Evolutionary conservation across 1,284 basidiomycete genomes (phyloP), one percentile per base, ranked within the genome.

Genomic region (Quambalaria eucalypti): DNA sequence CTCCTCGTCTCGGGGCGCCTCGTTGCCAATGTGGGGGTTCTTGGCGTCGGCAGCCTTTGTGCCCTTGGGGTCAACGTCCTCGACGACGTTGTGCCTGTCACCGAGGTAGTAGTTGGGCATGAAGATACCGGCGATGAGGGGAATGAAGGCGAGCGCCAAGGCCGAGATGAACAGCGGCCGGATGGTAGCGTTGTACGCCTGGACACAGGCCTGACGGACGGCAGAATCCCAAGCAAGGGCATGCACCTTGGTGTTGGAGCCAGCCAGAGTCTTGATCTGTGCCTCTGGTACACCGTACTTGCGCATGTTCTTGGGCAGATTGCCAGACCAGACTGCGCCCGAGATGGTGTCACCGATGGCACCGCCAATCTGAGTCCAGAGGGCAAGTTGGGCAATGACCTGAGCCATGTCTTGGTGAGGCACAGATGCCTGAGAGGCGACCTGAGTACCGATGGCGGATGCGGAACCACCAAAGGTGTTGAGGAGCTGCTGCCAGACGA

Each of bases 61-160:
- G n/a, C n/a, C n/a, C n/a, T n/a, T n/a, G n/a, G n/a, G n/a, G n/a
- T n/a, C n/a, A n/a, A n/a, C n/a, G n/a, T n/a, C n/a, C n/a, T n/a
- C n/a, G n/a, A n/a, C n/a, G n/a, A n/a, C n/a, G 71, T 81, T 69
- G 59, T 81, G 71, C 58, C 79, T 65, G 56, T 80, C 56, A 62
- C 78, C 64, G 67, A 81, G 74, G 42, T 65, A 66, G 62, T 76
- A 69, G 52, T 77, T 64, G 51, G 73, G 72, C 50, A 74, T 77
- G 49, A 76, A 47, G 28, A 77, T 50, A 52, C 77, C 54, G 36
- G 76, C 51, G 74, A 66, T 55, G 74, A 73, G 23, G 71, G 77
- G 39, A 73, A 77, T 60, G 77, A 68, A 63, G 75, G 64, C 19
- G 14, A 57, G 58, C 4, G 33, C 21, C 16, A 39, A 21, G 4